phyloP scores from a whole-genome alignment of 208 protist genomes.

The Borovskyia barvae region DNA sequence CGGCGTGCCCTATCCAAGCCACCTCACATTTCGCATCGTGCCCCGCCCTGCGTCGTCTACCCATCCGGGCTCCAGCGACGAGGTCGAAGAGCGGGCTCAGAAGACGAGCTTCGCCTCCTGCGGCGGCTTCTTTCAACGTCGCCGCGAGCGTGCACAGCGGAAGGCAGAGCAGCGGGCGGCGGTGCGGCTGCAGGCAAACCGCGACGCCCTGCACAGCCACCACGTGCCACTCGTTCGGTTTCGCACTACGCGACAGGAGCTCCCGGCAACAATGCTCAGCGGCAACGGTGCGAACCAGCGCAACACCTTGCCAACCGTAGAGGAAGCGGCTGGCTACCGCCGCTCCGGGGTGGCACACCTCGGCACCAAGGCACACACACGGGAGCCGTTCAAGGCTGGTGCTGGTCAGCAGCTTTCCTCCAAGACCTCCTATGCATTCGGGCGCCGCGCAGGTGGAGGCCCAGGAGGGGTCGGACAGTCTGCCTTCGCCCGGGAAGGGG shows the following conservation, averaged over 20 bases:
- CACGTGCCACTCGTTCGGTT: conserved; percentile 57
- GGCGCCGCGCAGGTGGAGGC: conserved; percentile 14
- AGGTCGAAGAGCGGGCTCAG: not conserved
- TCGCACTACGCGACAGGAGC: conserved; percentile 24
- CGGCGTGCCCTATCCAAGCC: conserved; percentile 41
- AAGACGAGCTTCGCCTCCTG: conserved; percentile 9
- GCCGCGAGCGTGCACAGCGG: conserved; percentile 8
- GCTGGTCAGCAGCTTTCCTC: not conserved
- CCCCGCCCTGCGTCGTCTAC: not conserved
- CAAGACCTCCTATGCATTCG: conserved; percentile 28
- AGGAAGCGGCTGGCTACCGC: conserved; percentile 12
- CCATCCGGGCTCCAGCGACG: not conserved
- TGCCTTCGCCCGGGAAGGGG: conserved; percentile 19
- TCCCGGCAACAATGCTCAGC: not conserved
- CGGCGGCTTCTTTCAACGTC: conserved; percentile 1
- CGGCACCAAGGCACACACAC: conserved; percentile 4
- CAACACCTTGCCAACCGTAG: conserved; percentile 12
- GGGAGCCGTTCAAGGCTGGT: conserved; percentile 12
- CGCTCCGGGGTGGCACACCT: conserved; percentile 1
- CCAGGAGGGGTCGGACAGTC: conserved; percentile 21
- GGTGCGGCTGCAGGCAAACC: conserved; percentile 31
- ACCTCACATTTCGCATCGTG: conserved; percentile 34
- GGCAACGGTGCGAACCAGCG: not conserved
- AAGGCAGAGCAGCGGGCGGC: conserved; percentile 25
- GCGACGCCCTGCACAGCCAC: conserved; percentile 36